A percentile compares a stretch with the other conserved stretches of the same genome.
Evolutionary conservation across 1,284 basidiomycete species (phyloP).

Genomic region (Malassezia furfur): DNA sequence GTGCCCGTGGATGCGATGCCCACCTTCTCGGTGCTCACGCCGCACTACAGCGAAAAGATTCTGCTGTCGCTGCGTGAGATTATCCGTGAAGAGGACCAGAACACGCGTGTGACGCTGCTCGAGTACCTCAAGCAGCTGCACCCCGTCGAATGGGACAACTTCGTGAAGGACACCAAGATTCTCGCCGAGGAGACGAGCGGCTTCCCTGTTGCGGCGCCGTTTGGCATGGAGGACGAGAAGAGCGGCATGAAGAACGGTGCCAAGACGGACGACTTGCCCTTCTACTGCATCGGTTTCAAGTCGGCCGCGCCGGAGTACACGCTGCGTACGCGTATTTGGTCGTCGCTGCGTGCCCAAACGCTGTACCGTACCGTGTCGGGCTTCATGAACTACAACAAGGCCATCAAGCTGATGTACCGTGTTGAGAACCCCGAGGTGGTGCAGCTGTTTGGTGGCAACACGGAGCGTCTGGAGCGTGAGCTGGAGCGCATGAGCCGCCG

Average conservation of each 20-base stretch:
- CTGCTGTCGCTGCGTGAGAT: conserved; percentile 47
- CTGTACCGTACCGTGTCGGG: conserved; percentile 97
- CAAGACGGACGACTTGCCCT: conserved; percentile 78
- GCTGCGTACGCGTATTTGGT: conserved; percentile 96
- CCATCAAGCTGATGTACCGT: conserved; percentile 97
- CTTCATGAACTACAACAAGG: conserved; percentile 99
- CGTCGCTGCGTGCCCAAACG: conserved; percentile 92
- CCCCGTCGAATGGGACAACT: conserved; percentile 98
- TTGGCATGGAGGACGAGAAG: conserved; percentile 56
- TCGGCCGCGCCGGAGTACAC: conserved; percentile 96
- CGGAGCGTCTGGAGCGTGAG: conserved; percentile 90
- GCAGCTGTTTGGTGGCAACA: conserved; percentile 91
- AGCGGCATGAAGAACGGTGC: conserved; percentile 30
- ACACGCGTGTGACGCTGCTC: conserved; percentile 47
- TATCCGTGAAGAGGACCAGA: conserved; percentile 49
- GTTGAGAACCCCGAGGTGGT: conserved; percentile 99
- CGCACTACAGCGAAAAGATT: conserved; percentile 48
- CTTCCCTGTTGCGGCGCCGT: conserved; percentile 66
- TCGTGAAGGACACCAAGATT: conserved; percentile 98
- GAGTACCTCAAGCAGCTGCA: conserved; percentile 87
- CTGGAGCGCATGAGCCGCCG: conserved; percentile 92
- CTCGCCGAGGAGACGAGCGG: conserved; percentile 87
- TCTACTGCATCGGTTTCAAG: conserved; percentile 99
- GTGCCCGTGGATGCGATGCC: conserved; percentile 48
- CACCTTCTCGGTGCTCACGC: conserved; percentile 47